Conservation (phyloP, 1,139 yeast species). For the Pichia terricola region DNA sequence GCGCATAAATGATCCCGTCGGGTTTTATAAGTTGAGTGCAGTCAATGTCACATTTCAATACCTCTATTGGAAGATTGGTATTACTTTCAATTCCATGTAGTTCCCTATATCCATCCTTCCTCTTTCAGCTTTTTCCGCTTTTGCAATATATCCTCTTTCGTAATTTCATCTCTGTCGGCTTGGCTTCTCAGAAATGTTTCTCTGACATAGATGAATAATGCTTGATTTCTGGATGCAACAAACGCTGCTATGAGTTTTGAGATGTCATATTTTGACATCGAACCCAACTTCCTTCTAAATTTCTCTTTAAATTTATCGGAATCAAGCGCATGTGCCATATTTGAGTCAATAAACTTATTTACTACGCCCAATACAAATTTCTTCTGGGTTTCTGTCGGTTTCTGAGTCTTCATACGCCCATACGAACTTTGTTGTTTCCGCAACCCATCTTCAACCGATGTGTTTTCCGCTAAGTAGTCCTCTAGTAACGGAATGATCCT, state of each 20-base stretch:
- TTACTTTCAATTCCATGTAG: too few relatives aligned
- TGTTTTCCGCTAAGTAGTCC: neutral
- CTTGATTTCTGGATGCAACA: neutral
- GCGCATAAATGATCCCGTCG: too few relatives aligned
- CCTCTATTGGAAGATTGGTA: too few relatives aligned
- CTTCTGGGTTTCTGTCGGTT: neutral
- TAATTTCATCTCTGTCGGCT: neutral
- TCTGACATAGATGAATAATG: neutral
- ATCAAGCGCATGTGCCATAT: neutral
- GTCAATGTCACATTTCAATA: too few relatives aligned
- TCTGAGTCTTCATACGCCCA: neutral
- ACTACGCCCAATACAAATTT: neutral
- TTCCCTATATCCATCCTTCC: too few relatives aligned
- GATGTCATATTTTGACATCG: neutral
- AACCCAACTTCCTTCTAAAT: neutral
- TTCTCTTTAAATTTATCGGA: neutral
- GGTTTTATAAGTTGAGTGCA: too few relatives aligned
- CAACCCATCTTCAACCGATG: neutral
- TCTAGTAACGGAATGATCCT: neutral
- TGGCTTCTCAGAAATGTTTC: neutral
- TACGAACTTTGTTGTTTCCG: neutral
- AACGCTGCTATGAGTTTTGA: neutral
- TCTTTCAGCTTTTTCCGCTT: too few relatives aligned
- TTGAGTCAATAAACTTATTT: neutral
- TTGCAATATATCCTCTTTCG: neutral